Evolutionary conservation across 768 basidiomycete genomes (phyloP), one percentile per base, ranked within the genome.

Genomic region (Pholiota conissans): DNA sequence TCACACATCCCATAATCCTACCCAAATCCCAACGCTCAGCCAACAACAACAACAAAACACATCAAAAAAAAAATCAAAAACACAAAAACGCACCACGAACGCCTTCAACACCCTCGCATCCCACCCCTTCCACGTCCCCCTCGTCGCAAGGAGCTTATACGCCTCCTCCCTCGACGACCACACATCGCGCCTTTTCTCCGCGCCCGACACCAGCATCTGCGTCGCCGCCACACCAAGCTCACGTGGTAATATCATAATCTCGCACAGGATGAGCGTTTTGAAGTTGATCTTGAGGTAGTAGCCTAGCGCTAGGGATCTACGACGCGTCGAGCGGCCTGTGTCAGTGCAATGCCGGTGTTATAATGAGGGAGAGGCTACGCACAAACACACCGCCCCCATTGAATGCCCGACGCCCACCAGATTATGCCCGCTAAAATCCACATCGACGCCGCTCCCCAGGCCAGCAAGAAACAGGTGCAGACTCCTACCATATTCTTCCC

Each of bases 361-460:
- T 29, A 28, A 26, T 14, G n/a, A 18, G 32, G 40, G 20, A 50
- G 28, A 42, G 10, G 4, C 49, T 1, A 71, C 79, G 29, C 57
- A 83, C 82, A 82, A 57, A 3, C 70, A 71, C 1, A 74, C 67
- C 1, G 78, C 79, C 7, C 83, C 81, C 79, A 84, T 81, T 0
- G 83, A 85, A 62, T 85, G 83, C 0, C 81, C 84, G 14, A 85
- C 69, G 3, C 78, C 80, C 14, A 84, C 75, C 3, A 85, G 65
- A 14, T 69, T 78, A 16, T 75, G 80, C n/a, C 63, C 71, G 18
- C 64, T 69, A 56, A 84, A 83, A 60, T 83, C 78, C n/a, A 81
- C 71, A 37, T 79, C 71, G 16, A 82, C 69, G 18, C 82, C 82
- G 24, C 64, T 74, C 0, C 83, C 83, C 5, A 76, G 66, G 0